Evolutionary conservation across 805 yeast species (phyloP).

Genomic region (Lachancea nothofagi): DNA sequence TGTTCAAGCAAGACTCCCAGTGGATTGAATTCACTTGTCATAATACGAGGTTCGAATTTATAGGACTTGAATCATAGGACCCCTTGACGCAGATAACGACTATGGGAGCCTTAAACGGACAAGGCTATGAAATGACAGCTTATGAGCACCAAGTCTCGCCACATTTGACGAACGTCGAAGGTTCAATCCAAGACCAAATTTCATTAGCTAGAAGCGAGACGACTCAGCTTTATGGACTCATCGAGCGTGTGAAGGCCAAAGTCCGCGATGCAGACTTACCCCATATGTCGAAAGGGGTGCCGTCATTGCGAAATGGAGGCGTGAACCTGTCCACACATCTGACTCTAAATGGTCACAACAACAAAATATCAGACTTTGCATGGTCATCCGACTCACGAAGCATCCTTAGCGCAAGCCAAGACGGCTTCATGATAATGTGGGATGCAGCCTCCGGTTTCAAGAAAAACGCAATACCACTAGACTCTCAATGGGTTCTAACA

Average conservation of each 20-base stretch:
- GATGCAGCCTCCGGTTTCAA: conserved; percentile 69
- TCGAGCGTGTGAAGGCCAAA: conserved; percentile 39
- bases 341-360: conserved; percentile 51
- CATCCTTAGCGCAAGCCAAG: conserved; percentile 73
- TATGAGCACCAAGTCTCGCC: not conserved
- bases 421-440: conserved; percentile 82
- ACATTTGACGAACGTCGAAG: conserved; percentile 13
- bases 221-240: conserved; percentile 43
- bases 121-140: conserved; percentile 2
- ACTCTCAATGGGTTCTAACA: conserved; percentile 72
- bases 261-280: conserved; percentile 43
- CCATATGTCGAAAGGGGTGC: conserved; percentile 33
- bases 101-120: not conserved
- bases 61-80: no score
- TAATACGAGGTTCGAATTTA: no score
- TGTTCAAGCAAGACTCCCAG: no score
- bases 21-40: no score
- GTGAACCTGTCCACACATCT: conserved; percentile 36
- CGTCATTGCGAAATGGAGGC: conserved; percentile 16
- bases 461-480: conserved; percentile 61
- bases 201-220: conserved; percentile 42
- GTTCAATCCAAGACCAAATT: conserved; percentile 27
- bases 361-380: conserved; percentile 60
- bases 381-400: conserved; percentile 63
- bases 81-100: not conserved